Conservation (phyloP, 164 flowering plant species). For the Umbellularia californica region DNA sequence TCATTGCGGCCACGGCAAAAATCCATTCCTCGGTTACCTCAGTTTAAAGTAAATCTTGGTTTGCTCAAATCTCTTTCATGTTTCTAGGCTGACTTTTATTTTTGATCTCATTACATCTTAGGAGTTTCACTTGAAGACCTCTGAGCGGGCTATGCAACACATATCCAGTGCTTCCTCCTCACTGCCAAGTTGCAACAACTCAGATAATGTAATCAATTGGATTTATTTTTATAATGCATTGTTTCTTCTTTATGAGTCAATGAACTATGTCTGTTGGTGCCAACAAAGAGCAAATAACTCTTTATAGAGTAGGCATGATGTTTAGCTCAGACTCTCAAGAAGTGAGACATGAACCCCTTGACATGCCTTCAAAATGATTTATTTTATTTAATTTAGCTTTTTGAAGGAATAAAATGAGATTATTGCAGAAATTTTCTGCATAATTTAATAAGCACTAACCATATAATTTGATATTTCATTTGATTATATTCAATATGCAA, state of each 20-base stretch:
- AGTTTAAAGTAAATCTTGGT: slow-evolving; percentile 58
- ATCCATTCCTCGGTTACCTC: slow-evolving; percentile 63
- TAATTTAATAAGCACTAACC: background rate
- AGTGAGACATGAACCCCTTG: background rate
- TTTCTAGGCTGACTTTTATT: background rate
- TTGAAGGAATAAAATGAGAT: background rate
- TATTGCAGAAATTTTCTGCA: background rate
- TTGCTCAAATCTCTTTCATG: background rate
- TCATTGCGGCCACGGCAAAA: slow-evolving; percentile 52
- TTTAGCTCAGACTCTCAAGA: background rate
- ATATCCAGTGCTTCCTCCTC: slow-evolving; percentile 37
- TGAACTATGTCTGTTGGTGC: background rate
- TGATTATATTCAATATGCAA: no score
- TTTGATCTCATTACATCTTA: slow-evolving; percentile 23
- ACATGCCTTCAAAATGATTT: background rate
- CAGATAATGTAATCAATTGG: slow-evolving; percentile 38
- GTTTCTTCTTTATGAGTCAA: background rate
- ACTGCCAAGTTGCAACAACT: slow-evolving; percentile 19
- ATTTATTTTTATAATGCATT: background rate
- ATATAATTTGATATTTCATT: background rate
- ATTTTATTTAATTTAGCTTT: no score
- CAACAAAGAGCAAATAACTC: background rate
- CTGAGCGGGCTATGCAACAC: slow-evolving; percentile 71
- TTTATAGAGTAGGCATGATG: background rate
- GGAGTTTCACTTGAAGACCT: slow-evolving; percentile 80